Evolutionary conservation across 2,329 filamentous ascomycete species (phyloP).

Genomic region (Trichoderma arundinaceum): DNA sequence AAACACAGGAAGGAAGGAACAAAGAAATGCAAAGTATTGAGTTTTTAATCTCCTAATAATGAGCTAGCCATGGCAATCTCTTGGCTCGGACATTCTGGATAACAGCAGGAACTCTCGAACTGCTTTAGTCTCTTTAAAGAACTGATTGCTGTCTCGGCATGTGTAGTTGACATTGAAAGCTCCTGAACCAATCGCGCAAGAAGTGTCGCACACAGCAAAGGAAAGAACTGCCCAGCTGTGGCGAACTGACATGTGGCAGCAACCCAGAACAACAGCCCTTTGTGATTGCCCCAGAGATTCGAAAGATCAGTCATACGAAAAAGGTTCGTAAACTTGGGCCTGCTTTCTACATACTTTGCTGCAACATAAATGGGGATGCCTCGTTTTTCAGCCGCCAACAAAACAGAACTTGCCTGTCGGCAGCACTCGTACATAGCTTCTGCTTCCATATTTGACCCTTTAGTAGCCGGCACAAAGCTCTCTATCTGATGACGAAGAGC

Average conservation of each 20-base stretch:
- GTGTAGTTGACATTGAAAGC: neutral
- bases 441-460: neutral
- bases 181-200: slow-evolving; percentile 11
- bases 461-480: neutral
- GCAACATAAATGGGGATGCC: slow-evolving; percentile 3
- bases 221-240: slow-evolving; percentile 6
- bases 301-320: slow-evolving; percentile 1
- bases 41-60: too few relatives aligned
- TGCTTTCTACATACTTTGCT: neutral
- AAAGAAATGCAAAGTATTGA: too few relatives aligned
- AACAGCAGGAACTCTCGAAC: neutral
- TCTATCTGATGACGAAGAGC: neutral
- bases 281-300: slow-evolving; percentile 8
- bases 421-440: slow-evolving; percentile 11
- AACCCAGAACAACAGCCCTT: slow-evolving; percentile 14
- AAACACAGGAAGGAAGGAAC: too few relatives aligned
- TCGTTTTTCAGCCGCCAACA: neutral
- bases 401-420: neutral
- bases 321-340: neutral
- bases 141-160: neutral
- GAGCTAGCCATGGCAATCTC: too few relatives aligned
- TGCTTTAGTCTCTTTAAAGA: neutral
- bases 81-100: neutral
- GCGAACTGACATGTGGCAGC: slow-evolving; percentile 1
- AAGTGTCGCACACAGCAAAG: slow-evolving; percentile 7